These are phyloP conservation scores for Torrubiella hemipterigena DNA, from an alignment of 2,329 filamentous ascomycete genomes.

Conservation along the genomic window DNA sequence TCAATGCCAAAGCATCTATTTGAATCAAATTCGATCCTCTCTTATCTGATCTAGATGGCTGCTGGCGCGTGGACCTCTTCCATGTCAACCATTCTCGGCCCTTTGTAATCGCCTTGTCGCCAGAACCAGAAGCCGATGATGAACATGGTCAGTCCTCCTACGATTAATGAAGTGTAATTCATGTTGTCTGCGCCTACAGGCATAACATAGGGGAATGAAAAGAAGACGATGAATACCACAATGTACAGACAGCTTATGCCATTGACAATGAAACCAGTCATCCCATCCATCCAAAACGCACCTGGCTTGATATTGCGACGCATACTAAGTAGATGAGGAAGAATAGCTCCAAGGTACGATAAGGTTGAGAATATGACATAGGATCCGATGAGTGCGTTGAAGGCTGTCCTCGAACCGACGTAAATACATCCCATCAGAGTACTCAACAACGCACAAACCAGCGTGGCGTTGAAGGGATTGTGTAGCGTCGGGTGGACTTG, in stretches of 20 bases:
- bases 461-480: constrained; percentile 43
- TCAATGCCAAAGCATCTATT: too few species aligned
- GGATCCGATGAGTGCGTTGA: constrained; percentile 44
- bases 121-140: constrained; percentile 24
- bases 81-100: too few species aligned
- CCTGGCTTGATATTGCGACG: constrained; percentile 2
- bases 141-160: constrained; percentile 21
- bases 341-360: constrained; percentile 49
- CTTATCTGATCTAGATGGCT: neutral
- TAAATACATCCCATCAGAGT: constrained; percentile 45
- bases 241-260: constrained; percentile 44
- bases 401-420: constrained; percentile 43
- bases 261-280: constrained; percentile 37
- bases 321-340: constrained; percentile 34
- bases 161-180: constrained; percentile 36
- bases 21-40: too few species aligned
- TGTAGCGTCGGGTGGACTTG: constrained; percentile 31
- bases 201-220: constrained; percentile 42
- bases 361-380: constrained; percentile 19
- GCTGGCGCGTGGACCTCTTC: too few species aligned
- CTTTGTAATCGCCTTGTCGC: constrained; percentile 10
- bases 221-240: constrained; percentile 48
- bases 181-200: constrained; percentile 34
- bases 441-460: constrained; percentile 29
- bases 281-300: constrained; percentile 37